Conservation (phyloP, 176 grass and related monocot species). For the Thinopyrum elongatum region DNA sequence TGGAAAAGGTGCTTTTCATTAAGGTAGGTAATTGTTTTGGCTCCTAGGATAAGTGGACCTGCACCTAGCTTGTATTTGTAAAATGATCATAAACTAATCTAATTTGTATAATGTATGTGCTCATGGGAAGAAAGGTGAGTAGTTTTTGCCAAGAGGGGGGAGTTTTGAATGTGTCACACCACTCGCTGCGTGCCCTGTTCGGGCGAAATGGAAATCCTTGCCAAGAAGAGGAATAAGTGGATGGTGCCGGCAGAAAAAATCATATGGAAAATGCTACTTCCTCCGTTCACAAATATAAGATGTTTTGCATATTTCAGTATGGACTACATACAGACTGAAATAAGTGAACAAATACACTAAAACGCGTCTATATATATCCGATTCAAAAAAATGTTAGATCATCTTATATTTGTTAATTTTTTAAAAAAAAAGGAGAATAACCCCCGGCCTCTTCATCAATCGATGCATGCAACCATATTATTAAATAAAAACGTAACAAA, state of each 20-base stretch:
- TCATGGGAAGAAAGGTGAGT: background rate
- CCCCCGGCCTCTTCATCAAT: no score
- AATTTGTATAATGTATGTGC: background rate
- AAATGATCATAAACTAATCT: background rate
- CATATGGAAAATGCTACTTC: background rate
- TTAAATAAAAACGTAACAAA: no score
- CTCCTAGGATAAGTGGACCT: conserved; percentile 40
- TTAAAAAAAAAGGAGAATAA: no score
- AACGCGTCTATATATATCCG: no score
- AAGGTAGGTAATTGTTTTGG: conserved; percentile 17
- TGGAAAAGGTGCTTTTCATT: background rate
- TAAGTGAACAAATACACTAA: no score
- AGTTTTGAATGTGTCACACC: background rate
- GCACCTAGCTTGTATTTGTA: conserved; percentile 15
- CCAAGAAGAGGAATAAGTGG: background rate
- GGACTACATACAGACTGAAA: no score
- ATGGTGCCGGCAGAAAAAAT: background rate
- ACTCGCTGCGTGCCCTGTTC: background rate
- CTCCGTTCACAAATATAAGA: no score
- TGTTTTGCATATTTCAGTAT: no score
- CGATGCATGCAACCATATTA: no score
- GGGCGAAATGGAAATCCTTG: background rate
- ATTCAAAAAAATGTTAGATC: no score
- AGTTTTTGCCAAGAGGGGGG: background rate
- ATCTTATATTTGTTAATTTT: no score